Base-by-base conservation (phyloP, 2,329 filamentous ascomycete species). In the Macrophomina pseudophaseolina region DNA sequence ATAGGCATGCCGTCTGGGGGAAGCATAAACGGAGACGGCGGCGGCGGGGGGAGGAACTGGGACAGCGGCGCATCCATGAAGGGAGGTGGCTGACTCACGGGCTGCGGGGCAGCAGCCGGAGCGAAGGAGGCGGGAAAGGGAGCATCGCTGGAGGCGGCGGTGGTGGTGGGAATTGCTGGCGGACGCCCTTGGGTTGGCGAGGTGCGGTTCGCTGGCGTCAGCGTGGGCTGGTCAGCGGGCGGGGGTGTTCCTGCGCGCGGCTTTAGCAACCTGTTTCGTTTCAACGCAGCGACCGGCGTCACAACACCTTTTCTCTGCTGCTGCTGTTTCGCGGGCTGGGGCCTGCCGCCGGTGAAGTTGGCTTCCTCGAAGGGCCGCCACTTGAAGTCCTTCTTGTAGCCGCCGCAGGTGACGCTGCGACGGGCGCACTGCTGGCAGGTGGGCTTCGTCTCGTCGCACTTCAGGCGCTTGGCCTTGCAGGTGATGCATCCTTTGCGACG, bases 361-460 rank as follows among this genome's bases (percentile, higher is more conserved):
- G 86, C 83, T 70, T 91, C 88, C 72, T 89, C 88, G 71, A 91
- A 91, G 0, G 88, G 85, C 63, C 88, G 83, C 90, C 90, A 92
- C 82, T 91, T 91, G 80, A 91, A 91, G 75, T 90, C 87, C 75
- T 90, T 92, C 76, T 88, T 90, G 78, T 91, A 92, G 42, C 90
- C 90, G 67, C 89, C 89, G 74, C 90, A 92, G 3, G 80, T 75
- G 28, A 91, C 88, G 69, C 85, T 87, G 64, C 89, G 83, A 71
- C 86, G 86, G 53, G 86, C 82, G 74, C 89, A 91, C 79, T 91
- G 88, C 67, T 86, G 81, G 72, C 89, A 91, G 28, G 82, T 84
- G 0, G 89, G 90, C 70, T 91, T 91, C 53, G 85, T 87, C 80
- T 92, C 90, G 75, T 91, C 90, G 78, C 90, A 92, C 79, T 91